Conservation (phyloP, 129 eudicot species). For the Mikania micrantha region DNA sequence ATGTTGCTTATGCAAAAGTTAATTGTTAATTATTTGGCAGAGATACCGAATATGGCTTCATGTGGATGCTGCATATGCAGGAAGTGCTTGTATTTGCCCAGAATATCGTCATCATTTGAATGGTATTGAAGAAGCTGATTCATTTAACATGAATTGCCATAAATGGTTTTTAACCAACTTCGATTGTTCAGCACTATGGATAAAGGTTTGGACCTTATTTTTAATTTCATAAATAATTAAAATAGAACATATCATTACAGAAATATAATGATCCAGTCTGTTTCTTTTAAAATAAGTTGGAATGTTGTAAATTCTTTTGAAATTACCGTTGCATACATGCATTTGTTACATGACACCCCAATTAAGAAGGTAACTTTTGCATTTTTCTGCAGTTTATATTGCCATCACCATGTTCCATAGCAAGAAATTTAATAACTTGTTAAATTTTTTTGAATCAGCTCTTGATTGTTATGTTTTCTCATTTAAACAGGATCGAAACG, state of each 20-base stretch:
- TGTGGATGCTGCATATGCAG: slow-evolving; percentile 98
- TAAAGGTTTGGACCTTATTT: slow-evolving; percentile 49
- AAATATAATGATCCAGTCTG: background rate
- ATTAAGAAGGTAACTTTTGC: background rate
- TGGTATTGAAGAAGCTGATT: slow-evolving; percentile 91
- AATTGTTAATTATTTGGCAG: slow-evolving; percentile 38
- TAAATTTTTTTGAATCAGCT: background rate
- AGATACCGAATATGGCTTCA: slow-evolving; percentile 77
- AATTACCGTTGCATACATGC: too few relatives aligned
- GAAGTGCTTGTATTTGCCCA: slow-evolving; percentile 96
- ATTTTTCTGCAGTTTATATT: slow-evolving; percentile 1
- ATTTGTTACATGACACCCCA: background rate
- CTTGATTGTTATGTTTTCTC: slow-evolving; percentile 1
- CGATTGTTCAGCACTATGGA: slow-evolving; percentile 95
- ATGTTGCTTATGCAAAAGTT: slow-evolving; percentile 10
- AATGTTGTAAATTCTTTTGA: background rate
- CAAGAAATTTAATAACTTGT: background rate
- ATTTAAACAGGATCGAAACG: slow-evolving; percentile 70
- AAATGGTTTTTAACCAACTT: slow-evolving; percentile 94
- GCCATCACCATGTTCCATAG: background rate
- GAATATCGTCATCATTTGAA: slow-evolving; percentile 74
- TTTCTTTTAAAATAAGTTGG: background rate
- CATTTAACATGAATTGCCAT: slow-evolving; percentile 93
- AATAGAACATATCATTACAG: background rate
- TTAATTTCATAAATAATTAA: background rate